phyloP scores from a whole-genome alignment of 1,284 basidiomycete genomes.

The Melampsora americana region DNA sequence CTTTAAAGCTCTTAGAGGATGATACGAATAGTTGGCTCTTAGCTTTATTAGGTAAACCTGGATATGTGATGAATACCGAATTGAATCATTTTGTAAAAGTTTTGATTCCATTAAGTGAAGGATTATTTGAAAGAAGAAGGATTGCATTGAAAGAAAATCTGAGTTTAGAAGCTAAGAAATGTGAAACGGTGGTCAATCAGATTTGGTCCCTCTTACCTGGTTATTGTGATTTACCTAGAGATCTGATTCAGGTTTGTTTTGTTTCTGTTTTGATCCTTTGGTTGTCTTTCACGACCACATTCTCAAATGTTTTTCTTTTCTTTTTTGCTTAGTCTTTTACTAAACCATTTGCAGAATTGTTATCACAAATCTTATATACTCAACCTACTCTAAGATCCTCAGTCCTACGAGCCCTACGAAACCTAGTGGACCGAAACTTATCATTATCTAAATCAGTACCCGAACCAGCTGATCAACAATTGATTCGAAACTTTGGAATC shows the following conservation, averaged over 20 bases:
- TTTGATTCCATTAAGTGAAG: conserved; percentile 89
- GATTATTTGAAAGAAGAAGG: conserved; percentile 67
- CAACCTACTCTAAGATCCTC: conserved; percentile 78
- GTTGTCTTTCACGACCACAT: no score
- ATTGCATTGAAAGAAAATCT: conserved; percentile 62
- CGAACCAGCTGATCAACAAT: background rate
- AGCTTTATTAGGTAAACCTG: conserved; percentile 73
- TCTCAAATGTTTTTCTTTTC: no score
- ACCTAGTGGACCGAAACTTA: conserved; percentile 73
- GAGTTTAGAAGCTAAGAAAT: conserved; percentile 79
- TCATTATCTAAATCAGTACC: conserved; percentile 31
- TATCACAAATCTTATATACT: conserved; percentile 84
- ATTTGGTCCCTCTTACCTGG: conserved; percentile 72
- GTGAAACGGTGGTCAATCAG: conserved; percentile 86
- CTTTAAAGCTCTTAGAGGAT: conserved; percentile 66
- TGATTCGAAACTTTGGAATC: background rate
- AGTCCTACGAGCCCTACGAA: conserved; percentile 75
- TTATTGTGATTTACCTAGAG: conserved; percentile 74
- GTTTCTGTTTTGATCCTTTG: no score
- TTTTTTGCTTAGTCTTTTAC: conserved; percentile 63
- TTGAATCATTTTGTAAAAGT: conserved; percentile 80
- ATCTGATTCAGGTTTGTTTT: conserved; percentile 60
- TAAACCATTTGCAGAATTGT: conserved; percentile 73
- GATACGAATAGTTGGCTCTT: conserved; percentile 58
- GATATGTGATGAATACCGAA: conserved; percentile 69